These are phyloP conservation scores for Colletotrichum costaricense DNA, from an alignment of 2,329 filamentous ascomycete species.

Conservation along the genomic window DNA sequence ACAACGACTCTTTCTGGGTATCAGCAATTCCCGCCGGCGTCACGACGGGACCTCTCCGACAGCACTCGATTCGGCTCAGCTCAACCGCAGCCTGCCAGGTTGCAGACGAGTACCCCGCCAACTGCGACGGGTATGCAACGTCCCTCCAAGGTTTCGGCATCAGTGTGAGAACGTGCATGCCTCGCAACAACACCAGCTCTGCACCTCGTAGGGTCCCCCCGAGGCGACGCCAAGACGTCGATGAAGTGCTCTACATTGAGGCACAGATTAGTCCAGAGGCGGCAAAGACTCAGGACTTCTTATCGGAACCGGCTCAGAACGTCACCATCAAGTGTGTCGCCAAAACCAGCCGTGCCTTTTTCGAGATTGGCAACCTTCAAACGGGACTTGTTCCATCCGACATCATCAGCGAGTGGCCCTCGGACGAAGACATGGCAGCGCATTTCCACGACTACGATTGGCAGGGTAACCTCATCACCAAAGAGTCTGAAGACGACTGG, in stretches of 20 bases:
- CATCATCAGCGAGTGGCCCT: conserved; percentile 21
- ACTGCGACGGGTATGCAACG: conserved; percentile 24
- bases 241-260: conserved; percentile 26
- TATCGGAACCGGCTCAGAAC: conserved; percentile 14
- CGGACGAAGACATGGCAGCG: conserved; percentile 28
- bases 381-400: conserved; percentile 7
- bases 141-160: conserved; percentile 28
- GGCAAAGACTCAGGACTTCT: neutral
- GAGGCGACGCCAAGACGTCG: conserved; percentile 24
- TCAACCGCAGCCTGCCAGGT: conserved; percentile 24
- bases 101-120: conserved; percentile 21
- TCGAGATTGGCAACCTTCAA: conserved; percentile 31
- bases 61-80: conserved; percentile 32
- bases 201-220: neutral
- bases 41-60: conserved; percentile 30
- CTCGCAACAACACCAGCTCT: neutral
- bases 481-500: conserved; percentile 21
- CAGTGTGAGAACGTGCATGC: conserved; percentile 24
- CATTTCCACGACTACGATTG: conserved; percentile 35
- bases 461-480: conserved; percentile 29
- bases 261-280: conserved; percentile 19
- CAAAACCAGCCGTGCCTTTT: conserved; percentile 29
- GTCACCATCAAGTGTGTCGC: conserved; percentile 28
- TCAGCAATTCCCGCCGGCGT: conserved; percentile 25
- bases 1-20: conserved; percentile 31